Evolutionary conservation across 176 grass and related monocot genomes (phyloP).

Genomic region (Ampelocalamus luodianensis): DNA sequence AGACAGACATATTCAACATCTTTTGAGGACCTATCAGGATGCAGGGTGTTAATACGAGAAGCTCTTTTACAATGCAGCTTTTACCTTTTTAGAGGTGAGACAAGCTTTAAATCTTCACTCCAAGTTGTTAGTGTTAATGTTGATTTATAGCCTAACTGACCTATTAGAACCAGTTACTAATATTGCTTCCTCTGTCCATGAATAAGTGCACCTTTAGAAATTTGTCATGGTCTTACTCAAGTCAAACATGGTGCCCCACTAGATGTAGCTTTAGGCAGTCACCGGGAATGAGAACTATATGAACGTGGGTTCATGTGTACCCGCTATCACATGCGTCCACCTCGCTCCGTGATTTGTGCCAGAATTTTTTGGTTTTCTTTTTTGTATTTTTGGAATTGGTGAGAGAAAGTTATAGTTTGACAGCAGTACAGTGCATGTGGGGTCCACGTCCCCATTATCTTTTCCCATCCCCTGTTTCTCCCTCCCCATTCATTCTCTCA

Average conservation of each 20-base stretch:
- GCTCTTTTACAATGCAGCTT: background rate
- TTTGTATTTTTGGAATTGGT: no score
- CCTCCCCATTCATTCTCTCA: no score
- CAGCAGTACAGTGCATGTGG: no score
- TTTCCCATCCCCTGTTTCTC: no score
- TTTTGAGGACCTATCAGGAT: background rate
- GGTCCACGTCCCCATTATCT: no score
- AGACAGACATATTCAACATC: background rate
- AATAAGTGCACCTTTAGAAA: background rate
- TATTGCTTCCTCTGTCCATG: background rate
- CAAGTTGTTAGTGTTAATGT: background rate
- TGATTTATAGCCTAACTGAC: slow-evolving; percentile 10
- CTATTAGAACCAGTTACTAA: background rate
- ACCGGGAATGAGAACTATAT: no score
- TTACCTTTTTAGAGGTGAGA: background rate
- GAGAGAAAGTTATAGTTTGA: no score
- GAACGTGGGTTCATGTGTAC: no score
- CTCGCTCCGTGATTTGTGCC: no score
- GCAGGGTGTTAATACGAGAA: background rate
- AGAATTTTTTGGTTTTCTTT: no score
- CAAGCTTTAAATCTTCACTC: background rate
- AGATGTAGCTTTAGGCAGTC: background rate
- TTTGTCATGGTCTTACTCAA: background rate
- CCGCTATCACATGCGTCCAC: no score
- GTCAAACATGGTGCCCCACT: background rate